These are phyloP conservation scores for Allodekkera sacchari DNA, from an alignment of 805 yeast species.

Conservation along the genomic window DNA sequence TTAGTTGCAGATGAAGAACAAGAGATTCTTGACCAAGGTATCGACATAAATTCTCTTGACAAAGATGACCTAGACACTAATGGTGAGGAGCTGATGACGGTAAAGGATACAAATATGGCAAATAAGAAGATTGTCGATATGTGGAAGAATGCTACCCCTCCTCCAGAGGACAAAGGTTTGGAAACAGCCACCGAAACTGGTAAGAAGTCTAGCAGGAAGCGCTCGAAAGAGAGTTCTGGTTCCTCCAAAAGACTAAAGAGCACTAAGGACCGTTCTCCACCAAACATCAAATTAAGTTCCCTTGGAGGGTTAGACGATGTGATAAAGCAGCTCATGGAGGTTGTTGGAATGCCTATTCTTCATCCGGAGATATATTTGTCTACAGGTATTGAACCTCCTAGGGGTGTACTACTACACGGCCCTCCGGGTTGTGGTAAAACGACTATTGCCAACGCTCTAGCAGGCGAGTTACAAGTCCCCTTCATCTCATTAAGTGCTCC, in stretches of 20 bases:
- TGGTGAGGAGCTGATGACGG: slow-evolving; percentile 50
- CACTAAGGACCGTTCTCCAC: slow-evolving; percentile 59
- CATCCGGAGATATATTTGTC: slow-evolving; percentile 87
- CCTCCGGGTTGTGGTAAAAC: slow-evolving; percentile 99
- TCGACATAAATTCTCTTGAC: slow-evolving; percentile 13
- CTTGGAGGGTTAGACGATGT: slow-evolving; percentile 87
- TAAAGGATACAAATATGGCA: slow-evolving; percentile 54
- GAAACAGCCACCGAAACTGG: slow-evolving; percentile 10
- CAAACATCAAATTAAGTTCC: slow-evolving; percentile 56
- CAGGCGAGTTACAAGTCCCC: slow-evolving; percentile 91
- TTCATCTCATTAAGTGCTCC: slow-evolving; percentile 91
- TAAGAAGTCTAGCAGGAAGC: slow-evolving; percentile 18
- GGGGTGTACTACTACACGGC: slow-evolving; percentile 90
- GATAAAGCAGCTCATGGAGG: slow-evolving; percentile 80
- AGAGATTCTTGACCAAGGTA: slow-evolving; percentile 35
- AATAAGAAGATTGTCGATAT: slow-evolving; percentile 68
- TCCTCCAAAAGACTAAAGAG: slow-evolving; percentile 21
- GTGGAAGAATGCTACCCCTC: slow-evolving; percentile 57
- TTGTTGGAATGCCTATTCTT: slow-evolving; percentile 82
- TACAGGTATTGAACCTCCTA: slow-evolving; percentile 91
- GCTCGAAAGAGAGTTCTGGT: slow-evolving; percentile 37
- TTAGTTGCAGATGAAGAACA: slow-evolving; percentile 54
- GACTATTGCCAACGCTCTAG: slow-evolving; percentile 89
- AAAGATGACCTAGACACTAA: slow-evolving; percentile 21
- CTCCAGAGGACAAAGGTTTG: slow-evolving; percentile 10